Percentiles rank a stretch among this genome's conserved stretches.
phyloP scores from a whole-genome alignment of 768 basidiomycete species.

The Russula compacta region DNA sequence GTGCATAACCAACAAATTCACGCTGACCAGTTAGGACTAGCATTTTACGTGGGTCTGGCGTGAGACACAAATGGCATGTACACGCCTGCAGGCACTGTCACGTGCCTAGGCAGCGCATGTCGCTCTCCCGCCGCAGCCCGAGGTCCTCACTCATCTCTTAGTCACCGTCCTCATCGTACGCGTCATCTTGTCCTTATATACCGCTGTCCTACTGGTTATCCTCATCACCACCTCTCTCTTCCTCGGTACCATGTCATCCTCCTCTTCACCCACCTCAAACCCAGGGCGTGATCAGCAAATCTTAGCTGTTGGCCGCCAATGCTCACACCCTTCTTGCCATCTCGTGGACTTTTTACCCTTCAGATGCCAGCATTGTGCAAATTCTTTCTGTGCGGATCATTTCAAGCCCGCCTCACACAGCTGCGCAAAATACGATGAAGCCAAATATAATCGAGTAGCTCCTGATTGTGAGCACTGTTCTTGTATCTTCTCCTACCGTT shows the following conservation, averaged over 20 bases:
- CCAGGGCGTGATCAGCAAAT: constrained; percentile 44
- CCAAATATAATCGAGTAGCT: constrained; percentile 62
- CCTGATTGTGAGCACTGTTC: constrained; percentile 51
- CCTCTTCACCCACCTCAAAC: constrained; percentile 18
- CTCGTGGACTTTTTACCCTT: constrained; percentile 81
- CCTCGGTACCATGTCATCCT: constrained; percentile 23
- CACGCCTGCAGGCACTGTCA: too few relatives aligned
- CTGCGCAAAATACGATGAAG: constrained; percentile 64
- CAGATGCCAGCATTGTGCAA: constrained; percentile 72
- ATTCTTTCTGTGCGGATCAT: constrained; percentile 70
- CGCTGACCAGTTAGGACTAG: too few relatives aligned
- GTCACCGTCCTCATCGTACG: background rate
- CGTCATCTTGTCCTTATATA: constrained; percentile 8
- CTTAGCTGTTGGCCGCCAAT: constrained; percentile 61
- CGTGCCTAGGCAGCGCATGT: too few relatives aligned
- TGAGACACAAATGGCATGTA: too few relatives aligned
- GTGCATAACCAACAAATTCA: too few relatives aligned
- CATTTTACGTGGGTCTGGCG: too few relatives aligned
- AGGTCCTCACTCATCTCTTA: background rate
- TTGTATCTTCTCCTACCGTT: background rate
- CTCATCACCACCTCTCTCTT: background rate
- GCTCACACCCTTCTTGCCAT: constrained; percentile 54
- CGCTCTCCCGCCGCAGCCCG: too few relatives aligned
- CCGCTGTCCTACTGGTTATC: background rate
- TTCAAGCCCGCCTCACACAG: constrained; percentile 60